A percentile compares a stretch with the other conserved stretches of the same genome.
Conservation (phyloP, 768 basidiomycete species). For the Tricholoma sp. region DNA sequence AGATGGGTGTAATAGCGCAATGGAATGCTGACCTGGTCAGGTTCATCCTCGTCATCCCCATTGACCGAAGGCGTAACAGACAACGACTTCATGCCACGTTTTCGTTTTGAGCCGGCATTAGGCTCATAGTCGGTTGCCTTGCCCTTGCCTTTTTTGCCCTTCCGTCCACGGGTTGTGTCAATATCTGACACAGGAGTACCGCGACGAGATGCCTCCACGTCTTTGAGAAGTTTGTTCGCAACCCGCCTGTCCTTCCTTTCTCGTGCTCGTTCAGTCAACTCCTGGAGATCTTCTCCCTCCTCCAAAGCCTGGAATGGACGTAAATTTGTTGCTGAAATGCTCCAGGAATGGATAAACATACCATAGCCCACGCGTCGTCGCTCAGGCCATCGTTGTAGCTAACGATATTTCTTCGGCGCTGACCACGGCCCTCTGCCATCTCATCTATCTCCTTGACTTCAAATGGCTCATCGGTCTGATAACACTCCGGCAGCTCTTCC, state of each 20-base stretch:
- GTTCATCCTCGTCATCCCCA: conserved; percentile 76
- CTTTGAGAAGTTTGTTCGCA: conserved; percentile 53
- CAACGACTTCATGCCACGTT: conserved; percentile 67
- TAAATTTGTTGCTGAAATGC: conserved; percentile 3
- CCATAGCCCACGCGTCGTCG: conserved; percentile 91
- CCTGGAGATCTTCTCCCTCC: conserved; percentile 76
- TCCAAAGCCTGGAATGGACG: conserved; percentile 53
- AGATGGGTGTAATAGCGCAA: not conserved
- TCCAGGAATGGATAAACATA: conserved; percentile 26
- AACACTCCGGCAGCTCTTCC: conserved; percentile 90
- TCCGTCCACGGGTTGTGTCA: conserved; percentile 50
- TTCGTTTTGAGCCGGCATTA: conserved; percentile 61
- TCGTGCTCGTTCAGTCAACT: conserved; percentile 59
- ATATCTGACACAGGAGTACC: conserved; percentile 62
- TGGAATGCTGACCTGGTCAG: conserved; percentile 49
- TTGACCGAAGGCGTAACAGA: conserved; percentile 75
- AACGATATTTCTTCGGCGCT: conserved; percentile 77
- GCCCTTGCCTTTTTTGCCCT: conserved; percentile 59
- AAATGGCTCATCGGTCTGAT: conserved; percentile 80
- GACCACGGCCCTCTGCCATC: conserved; percentile 75
- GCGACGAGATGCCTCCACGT: conserved; percentile 55
- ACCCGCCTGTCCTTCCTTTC: conserved; percentile 62
- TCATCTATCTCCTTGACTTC: conserved; percentile 57
- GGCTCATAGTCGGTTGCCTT: conserved; percentile 48
- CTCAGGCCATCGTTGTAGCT: conserved; percentile 91